Conservation (phyloP, 108 stramenopile species). For the Skeletonema menzelii region DNA sequence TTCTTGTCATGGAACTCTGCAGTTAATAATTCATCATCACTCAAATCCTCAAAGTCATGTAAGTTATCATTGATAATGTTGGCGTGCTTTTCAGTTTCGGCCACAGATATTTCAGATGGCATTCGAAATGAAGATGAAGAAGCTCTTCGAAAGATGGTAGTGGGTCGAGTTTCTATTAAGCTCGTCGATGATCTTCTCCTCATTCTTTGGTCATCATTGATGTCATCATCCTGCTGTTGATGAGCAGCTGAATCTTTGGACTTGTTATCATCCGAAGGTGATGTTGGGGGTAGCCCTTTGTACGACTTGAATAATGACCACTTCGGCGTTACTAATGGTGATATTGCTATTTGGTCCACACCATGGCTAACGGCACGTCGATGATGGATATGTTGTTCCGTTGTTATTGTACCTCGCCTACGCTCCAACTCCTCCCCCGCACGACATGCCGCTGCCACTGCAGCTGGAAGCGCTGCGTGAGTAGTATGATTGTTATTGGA, state of each 20-base stretch:
- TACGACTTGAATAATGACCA: not conserved
- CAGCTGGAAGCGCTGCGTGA: conserved; percentile 31
- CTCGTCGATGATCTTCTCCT: not conserved
- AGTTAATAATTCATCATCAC: conserved; percentile 40
- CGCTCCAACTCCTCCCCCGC: conserved; percentile 42
- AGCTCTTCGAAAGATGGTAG: not conserved
- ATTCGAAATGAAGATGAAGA: conserved; percentile 2
- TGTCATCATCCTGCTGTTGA: not conserved
- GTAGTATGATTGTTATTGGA: conserved; percentile 5
- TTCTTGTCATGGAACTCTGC: conserved; percentile 21
- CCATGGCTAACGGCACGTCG: not conserved
- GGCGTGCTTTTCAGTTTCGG: conserved; percentile 19
- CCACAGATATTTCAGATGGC: conserved; percentile 31
- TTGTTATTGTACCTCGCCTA: conserved; percentile 2
- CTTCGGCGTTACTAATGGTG: not conserved
- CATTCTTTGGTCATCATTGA: not conserved
- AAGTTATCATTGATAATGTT: conserved; percentile 5
- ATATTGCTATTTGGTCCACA: not conserved
- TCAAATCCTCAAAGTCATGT: conserved; percentile 14
- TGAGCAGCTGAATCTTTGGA: not conserved
- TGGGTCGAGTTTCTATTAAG: not conserved
- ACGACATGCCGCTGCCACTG: conserved; percentile 39
- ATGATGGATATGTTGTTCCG: not conserved
- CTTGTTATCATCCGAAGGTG: not conserved
- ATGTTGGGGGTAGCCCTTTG: not conserved